Percentiles rank a stretch among this genome's conserved stretches.
Evolutionary conservation across 805 yeast species (phyloP).

Genomic region (Kluyveromyces siamensis): DNA sequence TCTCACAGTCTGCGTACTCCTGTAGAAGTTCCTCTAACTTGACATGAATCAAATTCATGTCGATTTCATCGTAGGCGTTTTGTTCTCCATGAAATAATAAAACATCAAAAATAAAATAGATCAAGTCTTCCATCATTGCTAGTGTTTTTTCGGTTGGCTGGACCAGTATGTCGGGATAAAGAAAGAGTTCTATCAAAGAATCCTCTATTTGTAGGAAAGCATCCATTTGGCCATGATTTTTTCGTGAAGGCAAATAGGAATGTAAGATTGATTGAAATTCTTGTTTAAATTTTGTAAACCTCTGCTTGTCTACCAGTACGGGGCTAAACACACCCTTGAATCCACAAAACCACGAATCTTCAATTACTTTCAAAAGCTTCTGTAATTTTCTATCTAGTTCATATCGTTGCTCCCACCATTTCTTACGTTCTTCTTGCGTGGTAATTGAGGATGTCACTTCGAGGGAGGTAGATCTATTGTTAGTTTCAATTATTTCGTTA

Average conservation of each 20-base stretch:
- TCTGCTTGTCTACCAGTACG: constrained; percentile 17
- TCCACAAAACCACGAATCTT: constrained; percentile 69
- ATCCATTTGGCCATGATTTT: constrained; percentile 17
- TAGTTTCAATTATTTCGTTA: constrained; percentile 43
- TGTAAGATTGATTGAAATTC: constrained; percentile 34
- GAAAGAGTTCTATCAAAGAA: constrained; percentile 41
- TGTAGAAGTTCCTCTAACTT: constrained; percentile 42
- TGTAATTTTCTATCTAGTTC: constrained; percentile 49
- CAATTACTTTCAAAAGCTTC: constrained; percentile 47
- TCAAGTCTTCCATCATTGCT: constrained; percentile 49
- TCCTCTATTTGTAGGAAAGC: constrained; percentile 33
- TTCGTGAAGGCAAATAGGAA: constrained; percentile 42
- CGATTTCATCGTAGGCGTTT: constrained; percentile 57
- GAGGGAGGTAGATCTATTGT: constrained; percentile 50
- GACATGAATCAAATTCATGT: constrained; percentile 44
- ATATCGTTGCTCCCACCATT: constrained; percentile 75
- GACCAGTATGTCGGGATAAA: constrained; percentile 35
- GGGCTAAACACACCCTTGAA: constrained; percentile 54
- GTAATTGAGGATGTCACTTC: constrained; percentile 43
- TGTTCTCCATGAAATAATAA: constrained; percentile 54
- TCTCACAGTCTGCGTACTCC: constrained; percentile 17
- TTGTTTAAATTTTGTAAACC: constrained; percentile 28
- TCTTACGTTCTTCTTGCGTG: constrained; percentile 49
- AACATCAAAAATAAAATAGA: constrained; percentile 53
- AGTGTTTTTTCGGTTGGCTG: constrained; percentile 13